Conservation (phyloP, 345 rosid genomes). For the Garcia nutans region DNA sequence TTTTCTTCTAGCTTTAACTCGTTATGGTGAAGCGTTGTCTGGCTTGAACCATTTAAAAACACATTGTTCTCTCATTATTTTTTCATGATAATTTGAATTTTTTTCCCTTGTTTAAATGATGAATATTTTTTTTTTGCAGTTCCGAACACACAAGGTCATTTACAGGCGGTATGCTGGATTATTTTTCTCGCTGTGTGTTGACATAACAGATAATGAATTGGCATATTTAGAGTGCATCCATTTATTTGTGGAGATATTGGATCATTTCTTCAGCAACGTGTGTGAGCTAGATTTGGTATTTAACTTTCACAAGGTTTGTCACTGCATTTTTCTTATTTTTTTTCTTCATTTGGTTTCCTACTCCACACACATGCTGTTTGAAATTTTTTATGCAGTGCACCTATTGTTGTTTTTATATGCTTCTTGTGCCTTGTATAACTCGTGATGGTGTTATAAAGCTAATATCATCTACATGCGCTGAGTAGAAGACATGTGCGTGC, state of each 20-base stretch:
- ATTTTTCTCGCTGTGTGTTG: conserved; percentile 93
- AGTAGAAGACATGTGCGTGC: not conserved
- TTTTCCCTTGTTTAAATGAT: not conserved
- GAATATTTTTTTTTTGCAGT: conserved; percentile 44
- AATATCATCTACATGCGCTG: not conserved
- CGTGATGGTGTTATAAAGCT: not conserved
- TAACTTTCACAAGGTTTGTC: conserved; percentile 86
- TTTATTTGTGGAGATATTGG: conserved; percentile 92
- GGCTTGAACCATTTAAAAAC: not conserved
- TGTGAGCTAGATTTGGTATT: conserved; percentile 97
- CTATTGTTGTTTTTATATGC: not conserved
- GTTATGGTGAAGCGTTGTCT: not conserved
- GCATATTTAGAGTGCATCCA: conserved; percentile 94
- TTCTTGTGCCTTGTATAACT: not conserved
- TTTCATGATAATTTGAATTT: not conserved
- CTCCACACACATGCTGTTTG: not conserved
- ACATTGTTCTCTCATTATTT: not conserved
- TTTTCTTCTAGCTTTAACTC: not conserved
- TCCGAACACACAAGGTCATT: conserved; percentile 91
- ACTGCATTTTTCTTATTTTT: not conserved
- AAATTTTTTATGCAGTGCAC: not conserved
- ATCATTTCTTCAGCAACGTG: conserved; percentile 99
- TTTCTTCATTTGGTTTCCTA: not conserved
- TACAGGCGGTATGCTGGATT: conserved; percentile 95
- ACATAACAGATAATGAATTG: conserved; percentile 90